These are phyloP conservation scores for Collybia mongolica DNA, from an alignment of 768 basidiomycete species.

Conservation along the genomic window DNA sequence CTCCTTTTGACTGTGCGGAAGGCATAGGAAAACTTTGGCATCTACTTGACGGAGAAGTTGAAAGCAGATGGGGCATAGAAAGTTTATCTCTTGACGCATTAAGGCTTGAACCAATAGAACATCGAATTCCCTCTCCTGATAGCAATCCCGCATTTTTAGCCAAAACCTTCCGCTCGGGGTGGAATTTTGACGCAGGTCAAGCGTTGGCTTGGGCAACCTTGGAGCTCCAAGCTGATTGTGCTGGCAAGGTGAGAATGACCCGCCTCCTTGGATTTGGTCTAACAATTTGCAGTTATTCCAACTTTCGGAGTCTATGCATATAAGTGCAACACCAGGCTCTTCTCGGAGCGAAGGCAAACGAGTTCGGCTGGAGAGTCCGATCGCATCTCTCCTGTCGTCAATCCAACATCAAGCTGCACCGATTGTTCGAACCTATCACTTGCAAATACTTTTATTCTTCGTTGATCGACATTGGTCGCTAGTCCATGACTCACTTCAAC, in stretches of 20 bases:
- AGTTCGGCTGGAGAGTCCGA: conserved; percentile 54
- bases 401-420: conserved; percentile 35
- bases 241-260: conserved; percentile 48
- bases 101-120: conserved; percentile 46
- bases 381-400: conserved; percentile 50
- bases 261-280: conserved; percentile 10
- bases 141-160: conserved; percentile 49
- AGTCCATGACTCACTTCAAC: conserved; percentile 58
- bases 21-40: conserved; percentile 54
- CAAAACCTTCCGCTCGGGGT: conserved; percentile 69
- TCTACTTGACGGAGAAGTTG: conserved; percentile 59
- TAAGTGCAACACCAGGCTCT: conserved; percentile 19
- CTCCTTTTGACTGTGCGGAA: conserved; percentile 39
- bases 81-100: conserved; percentile 64
- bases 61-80: conserved; percentile 63
- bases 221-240: conserved; percentile 79
- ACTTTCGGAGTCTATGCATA: conserved; percentile 56
- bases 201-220: conserved; percentile 78
- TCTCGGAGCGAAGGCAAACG: conserved; percentile 45
- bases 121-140: conserved; percentile 19
- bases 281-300: conserved; percentile 50
- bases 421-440: conserved; percentile 41
- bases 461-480: conserved; percentile 73
- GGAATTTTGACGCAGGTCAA: conserved; percentile 66
- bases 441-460: conserved; percentile 85